A percentile compares a stretch with the other conserved stretches of the same genome.
Evolutionary conservation across 2,329 filamentous ascomycete genomes (phyloP).

Genomic region (Xylariaceae sp.): DNA sequence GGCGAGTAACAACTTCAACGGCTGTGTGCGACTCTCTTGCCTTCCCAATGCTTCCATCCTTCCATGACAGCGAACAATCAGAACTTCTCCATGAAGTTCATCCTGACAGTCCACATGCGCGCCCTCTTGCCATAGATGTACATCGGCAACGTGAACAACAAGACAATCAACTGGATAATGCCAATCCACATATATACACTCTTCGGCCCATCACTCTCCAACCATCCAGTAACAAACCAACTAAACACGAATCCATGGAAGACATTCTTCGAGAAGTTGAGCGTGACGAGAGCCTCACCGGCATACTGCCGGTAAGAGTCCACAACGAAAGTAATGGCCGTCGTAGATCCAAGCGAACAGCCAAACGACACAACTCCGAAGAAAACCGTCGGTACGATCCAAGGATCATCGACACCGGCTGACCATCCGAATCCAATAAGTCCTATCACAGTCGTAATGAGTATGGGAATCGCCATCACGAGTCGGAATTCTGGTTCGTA

Average conservation of each 20-base stretch:
- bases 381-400: constrained; percentile 91
- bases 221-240: constrained; percentile 84
- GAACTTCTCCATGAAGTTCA: constrained; percentile 80
- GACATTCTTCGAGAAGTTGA: constrained; percentile 94
- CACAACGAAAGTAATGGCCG: constrained; percentile 88
- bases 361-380: constrained; percentile 92
- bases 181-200: constrained; percentile 80
- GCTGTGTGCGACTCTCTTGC: background rate
- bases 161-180: constrained; percentile 74
- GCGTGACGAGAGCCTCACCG: constrained; percentile 86
- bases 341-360: constrained; percentile 85
- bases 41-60: background rate
- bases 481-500: constrained; percentile 94
- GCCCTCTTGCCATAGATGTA: constrained; percentile 90
- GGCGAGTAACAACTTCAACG: background rate
- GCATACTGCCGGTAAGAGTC: constrained; percentile 93
- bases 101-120: constrained; percentile 90
- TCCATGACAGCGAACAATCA: constrained; percentile 16
- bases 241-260: constrained; percentile 87
- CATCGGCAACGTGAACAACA: constrained; percentile 81
- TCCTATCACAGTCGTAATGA: constrained; percentile 75
- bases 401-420: constrained; percentile 68
- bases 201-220: constrained; percentile 71
- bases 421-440: constrained; percentile 98
- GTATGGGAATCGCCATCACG: constrained; percentile 80